Evolutionary conservation across 2,329 filamentous ascomycete species (phyloP).

Genomic region (Madurella fahalii): DNA sequence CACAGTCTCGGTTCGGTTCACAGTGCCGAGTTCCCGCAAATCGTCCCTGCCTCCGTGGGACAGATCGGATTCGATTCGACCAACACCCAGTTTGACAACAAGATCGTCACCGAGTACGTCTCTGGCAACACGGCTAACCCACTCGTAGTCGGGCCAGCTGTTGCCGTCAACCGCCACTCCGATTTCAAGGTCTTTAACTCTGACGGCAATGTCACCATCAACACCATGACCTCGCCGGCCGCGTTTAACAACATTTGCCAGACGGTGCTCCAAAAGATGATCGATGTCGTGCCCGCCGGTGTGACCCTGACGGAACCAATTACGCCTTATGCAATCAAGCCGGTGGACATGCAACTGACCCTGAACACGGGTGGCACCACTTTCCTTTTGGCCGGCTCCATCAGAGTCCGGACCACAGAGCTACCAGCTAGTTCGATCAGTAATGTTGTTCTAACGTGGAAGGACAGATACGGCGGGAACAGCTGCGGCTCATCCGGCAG

Average conservation of each 20-base stretch:
- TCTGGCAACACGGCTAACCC: slow-evolving; percentile 51
- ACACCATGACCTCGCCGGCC: slow-evolving; percentile 40
- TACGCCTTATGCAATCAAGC: slow-evolving; percentile 56
- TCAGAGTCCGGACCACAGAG: slow-evolving; percentile 53
- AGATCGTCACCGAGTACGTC: slow-evolving; percentile 54
- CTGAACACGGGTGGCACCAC: slow-evolving; percentile 45
- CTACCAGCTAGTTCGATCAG: slow-evolving; percentile 40
- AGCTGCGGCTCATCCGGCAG: slow-evolving; percentile 38
- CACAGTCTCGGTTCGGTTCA: slow-evolving; percentile 60
- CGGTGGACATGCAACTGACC: slow-evolving; percentile 52
- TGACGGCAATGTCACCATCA: slow-evolving; percentile 54
- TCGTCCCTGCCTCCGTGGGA: slow-evolving; percentile 45
- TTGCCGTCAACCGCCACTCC: slow-evolving; percentile 43
- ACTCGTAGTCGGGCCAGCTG: slow-evolving; percentile 49
- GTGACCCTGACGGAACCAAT: slow-evolving; percentile 51
- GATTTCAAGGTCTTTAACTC: slow-evolving; percentile 54
- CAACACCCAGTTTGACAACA: slow-evolving; percentile 50
- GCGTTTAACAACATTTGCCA: slow-evolving; percentile 47
- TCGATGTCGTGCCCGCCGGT: slow-evolving; percentile 53
- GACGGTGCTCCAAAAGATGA: slow-evolving; percentile 55
- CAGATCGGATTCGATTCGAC: slow-evolving; percentile 46
- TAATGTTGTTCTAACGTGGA: slow-evolving; percentile 51
- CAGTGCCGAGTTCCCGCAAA: slow-evolving; percentile 47
- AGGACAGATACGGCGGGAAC: slow-evolving; percentile 48
- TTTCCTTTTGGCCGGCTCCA: slow-evolving; percentile 50